These are phyloP conservation scores for Starmerella roubikii DNA, from an alignment of 805 yeast genomes.

Conservation along the genomic window DNA sequence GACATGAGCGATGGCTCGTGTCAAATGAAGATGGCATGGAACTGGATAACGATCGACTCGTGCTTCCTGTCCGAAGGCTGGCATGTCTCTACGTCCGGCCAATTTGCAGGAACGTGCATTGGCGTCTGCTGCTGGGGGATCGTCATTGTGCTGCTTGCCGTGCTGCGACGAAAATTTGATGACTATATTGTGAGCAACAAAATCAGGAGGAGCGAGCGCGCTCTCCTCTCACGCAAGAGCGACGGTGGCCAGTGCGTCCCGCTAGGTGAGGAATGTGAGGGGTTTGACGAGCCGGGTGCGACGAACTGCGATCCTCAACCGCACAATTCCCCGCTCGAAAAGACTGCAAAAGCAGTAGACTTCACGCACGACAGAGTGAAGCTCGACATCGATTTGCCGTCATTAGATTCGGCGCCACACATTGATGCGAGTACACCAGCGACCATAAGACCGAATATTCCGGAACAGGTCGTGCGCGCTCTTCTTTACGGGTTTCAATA, in stretches of 20 bases:
- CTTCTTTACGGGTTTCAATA: constrained; percentile 43
- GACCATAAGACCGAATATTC: constrained; percentile 28
- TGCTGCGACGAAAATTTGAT: constrained; percentile 37
- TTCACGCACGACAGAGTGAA: too few relatives aligned
- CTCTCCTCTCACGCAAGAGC: not conserved
- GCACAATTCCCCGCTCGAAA: too few relatives aligned
- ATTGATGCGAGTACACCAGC: not conserved
- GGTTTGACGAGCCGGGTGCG: too few relatives aligned
- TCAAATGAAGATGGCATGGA: constrained; percentile 47
- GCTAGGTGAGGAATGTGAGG: not conserved
- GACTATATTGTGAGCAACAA: constrained; percentile 17
- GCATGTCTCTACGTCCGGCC: constrained; percentile 46
- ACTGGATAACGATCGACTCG: constrained; percentile 54
- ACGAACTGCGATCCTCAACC: too few relatives aligned
- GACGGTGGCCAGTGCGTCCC: not conserved
- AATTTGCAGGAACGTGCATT: constrained; percentile 61
- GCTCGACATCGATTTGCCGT: too few relatives aligned
- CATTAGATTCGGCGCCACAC: too few relatives aligned
- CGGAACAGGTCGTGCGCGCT: constrained; percentile 41
- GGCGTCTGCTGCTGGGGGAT: constrained; percentile 51
- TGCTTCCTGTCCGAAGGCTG: constrained; percentile 52
- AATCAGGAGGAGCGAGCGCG: not conserved
- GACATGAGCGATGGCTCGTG: constrained; percentile 16
- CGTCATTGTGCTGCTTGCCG: constrained; percentile 43
- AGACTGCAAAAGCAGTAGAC: too few relatives aligned